Base-by-base conservation (phyloP, 441 rosid genomes). In the Populus hybrid region DNA sequence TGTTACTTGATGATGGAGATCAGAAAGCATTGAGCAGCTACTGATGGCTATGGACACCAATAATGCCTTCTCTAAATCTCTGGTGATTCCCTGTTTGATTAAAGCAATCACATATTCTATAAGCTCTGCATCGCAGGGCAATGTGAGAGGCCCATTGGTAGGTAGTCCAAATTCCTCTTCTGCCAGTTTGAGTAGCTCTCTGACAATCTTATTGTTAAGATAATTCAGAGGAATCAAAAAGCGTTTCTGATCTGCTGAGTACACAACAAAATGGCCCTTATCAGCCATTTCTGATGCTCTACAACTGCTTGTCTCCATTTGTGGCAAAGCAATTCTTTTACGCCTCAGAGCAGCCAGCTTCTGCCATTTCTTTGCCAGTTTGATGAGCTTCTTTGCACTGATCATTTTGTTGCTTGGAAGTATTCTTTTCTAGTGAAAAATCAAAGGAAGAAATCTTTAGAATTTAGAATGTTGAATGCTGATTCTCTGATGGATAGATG, bases 81-180 rank as follows among this genome's bases (percentile, higher is more conserved):
- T 50, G 0, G 30, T 26, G 23, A 53, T 23, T 9, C 50, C 72
- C 36, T 16, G 24, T 5, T 69, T 40, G 36, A 76, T 57, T 0
- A 23, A n/a, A 24, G 26, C 14, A 19, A 77, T 28, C 30, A 77
- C 14, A 63, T 70, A 77, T 35, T 70, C 74, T n/a, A 77, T 35
- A 6, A 70, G 71, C 28, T 8, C 2, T 2, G 70, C 42, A 40
- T 77, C 70, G 64, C 79, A 77, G 28, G 70, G 30, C 46, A 69
- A 6, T 61, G 38, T 70, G 26, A 77, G 65, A 6, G 79, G 79
- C 1, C 74, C 74, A 12, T 61, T 40, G 12, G 61, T 63, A 16
- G 75, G 61, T 4, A 77, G 4, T 40, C 70, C 75, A 35, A 70
- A 77, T 9, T 77, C 79, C 64, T 77, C 70, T 70, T 77, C 79